Base-by-base conservation (phyloP, 1,284 basidiomycete species). In the Sporisorium sorghi region DNA sequence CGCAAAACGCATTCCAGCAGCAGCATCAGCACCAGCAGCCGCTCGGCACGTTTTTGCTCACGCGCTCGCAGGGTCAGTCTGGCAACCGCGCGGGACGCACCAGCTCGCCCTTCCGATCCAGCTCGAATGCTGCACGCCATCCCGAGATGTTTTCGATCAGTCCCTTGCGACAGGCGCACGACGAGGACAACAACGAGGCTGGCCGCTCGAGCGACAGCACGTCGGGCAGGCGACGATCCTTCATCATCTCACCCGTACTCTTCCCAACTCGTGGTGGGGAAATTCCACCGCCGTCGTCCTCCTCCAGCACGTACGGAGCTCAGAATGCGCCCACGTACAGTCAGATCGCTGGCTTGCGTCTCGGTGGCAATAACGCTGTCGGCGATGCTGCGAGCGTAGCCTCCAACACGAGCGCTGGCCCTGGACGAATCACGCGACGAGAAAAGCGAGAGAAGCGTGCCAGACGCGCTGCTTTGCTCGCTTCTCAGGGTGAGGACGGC, bases 401-500 rank as follows among this genome's bases (percentile, higher is more conserved):
- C 11, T 69, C 67, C 5, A 54, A 55, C 49, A 70, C 49, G 32
- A 73, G 74, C 42, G 71, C 75, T 5, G 75, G 70, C 5, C 69
- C 64, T 4, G 69, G 76, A 15, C 74, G 75, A 43, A 73, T 79
- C 49, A 81, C 79, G 10, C 73, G 73, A 35, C 58, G 76, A 35
- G 79, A 81, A 52, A 81, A 81, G 71, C 57, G 76, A 35, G 69
- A 79, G 58, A 61, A 64, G 48, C 77, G 78, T 39, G 76, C 76
- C 30, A 70, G 60, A 28, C 60, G 75, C 2, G 75, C 75, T 9
- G 74, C 76, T 1, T 21, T 70, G 56, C 61, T 71, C 6, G 56
- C 62, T 26, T 32, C 68, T 10, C 56, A 58, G 24, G 62, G 51
- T 2, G 63, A 64, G 15, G 49, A 47, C 2, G 71, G 63, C 10